Evolutionary conservation across 1,284 basidiomycete species (phyloP).

Genomic region (Wolfiporia cocos): DNA sequence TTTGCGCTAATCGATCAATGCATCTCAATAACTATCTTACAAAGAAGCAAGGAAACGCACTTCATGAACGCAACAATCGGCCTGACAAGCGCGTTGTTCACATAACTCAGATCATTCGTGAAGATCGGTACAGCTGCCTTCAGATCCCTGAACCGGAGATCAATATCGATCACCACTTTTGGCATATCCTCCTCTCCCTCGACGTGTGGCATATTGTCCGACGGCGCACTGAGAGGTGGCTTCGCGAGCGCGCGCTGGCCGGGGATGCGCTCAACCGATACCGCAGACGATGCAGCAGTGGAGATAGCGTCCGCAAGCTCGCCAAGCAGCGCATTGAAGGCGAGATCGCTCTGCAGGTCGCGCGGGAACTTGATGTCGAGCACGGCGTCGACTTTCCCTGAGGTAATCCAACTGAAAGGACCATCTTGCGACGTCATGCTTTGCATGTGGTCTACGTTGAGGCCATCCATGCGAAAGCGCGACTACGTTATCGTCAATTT

Average conservation of each 20-base stretch:
- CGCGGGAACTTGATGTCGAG: constrained; percentile 97
- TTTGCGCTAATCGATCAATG: constrained; percentile 65
- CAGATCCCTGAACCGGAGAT: constrained; percentile 91
- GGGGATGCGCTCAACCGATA: constrained; percentile 67
- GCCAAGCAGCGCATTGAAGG: constrained; percentile 85
- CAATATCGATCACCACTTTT: constrained; percentile 84
- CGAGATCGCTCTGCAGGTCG: constrained; percentile 68
- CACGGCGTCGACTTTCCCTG: constrained; percentile 95
- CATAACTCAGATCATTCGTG: constrained; percentile 82
- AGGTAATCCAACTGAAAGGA: constrained; percentile 95
- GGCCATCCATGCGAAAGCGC: constrained; percentile 93
- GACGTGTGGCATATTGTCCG: too few species aligned
- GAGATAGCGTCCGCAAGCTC: constrained; percentile 87
- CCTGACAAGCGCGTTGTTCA: constrained; percentile 91
- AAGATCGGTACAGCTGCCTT: constrained; percentile 95
- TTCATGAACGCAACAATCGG: constrained; percentile 99
- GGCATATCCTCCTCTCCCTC: constrained; percentile 35
- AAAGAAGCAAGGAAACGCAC: constrained; percentile 37
- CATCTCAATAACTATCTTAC: constrained; percentile 2
- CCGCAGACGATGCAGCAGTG: constrained; percentile 40
- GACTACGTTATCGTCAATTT: too few species aligned
- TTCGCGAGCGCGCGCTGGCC: constrained; percentile 85
- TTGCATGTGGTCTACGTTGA: constrained; percentile 96
- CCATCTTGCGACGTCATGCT: constrained; percentile 79
- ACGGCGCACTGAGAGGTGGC: constrained; percentile 79